Evolutionary conservation across 805 yeast genomes (phyloP).

Genomic region (Ogataea methylovora): DNA sequence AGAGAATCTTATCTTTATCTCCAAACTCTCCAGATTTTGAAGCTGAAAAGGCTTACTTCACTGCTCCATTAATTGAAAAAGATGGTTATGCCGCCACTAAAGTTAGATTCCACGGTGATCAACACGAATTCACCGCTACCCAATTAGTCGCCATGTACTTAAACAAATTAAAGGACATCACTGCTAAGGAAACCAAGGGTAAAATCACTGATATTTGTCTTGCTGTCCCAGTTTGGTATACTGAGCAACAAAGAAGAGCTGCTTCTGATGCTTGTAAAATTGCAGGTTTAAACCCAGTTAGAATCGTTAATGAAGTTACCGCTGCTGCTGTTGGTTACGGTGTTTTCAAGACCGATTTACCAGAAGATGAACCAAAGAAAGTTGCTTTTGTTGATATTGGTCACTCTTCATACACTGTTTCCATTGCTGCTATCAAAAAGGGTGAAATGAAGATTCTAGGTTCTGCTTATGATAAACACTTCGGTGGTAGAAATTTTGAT

Average conservation of each 20-base stretch:
- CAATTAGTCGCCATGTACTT: conserved; percentile 95
- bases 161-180: conserved; percentile 78
- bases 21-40: conserved; percentile 69
- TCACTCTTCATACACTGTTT: conserved; percentile 88
- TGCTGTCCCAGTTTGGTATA: conserved; percentile 96
- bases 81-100: conserved; percentile 78
- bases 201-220: conserved; percentile 81
- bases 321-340: conserved; percentile 99
- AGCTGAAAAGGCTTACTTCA: conserved; percentile 65
- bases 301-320: conserved; percentile 94
- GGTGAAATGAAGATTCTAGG: conserved; percentile 94
- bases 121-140: conserved; percentile 71
- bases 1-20: conserved; percentile 82
- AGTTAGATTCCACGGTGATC: conserved; percentile 78
- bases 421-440: conserved; percentile 85
- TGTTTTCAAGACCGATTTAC: conserved; percentile 94
- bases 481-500: conserved; percentile 98
- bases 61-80: conserved; percentile 61
- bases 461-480: conserved; percentile 88
- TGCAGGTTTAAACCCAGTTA: conserved; percentile 96
- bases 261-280: conserved; percentile 90
- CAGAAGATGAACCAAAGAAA: conserved; percentile 86
- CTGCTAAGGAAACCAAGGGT: conserved; percentile 75
- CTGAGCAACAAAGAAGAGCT: conserved; percentile 95
- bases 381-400: conserved; percentile 96